These are phyloP conservation scores for Ogataea haglerorum DNA, from an alignment of 805 yeast genomes.

Conservation along the genomic window DNA sequence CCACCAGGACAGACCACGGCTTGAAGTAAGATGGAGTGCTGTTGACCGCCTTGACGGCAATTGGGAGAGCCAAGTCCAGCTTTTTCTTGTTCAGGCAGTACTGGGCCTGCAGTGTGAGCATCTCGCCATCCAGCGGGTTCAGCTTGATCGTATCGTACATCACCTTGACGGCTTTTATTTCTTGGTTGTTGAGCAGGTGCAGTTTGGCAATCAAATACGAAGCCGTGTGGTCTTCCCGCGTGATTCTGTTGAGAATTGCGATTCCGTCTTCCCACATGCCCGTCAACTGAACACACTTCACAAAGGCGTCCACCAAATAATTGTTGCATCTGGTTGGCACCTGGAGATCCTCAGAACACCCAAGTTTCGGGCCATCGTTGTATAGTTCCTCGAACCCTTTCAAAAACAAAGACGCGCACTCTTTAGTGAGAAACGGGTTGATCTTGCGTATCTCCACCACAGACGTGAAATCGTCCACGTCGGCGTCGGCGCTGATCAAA, in stretches of 20 bases:
- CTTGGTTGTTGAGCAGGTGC: constrained; percentile 52
- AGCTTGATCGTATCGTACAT: constrained; percentile 48
- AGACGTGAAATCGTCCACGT: constrained; percentile 58
- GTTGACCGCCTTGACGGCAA: constrained; percentile 63
- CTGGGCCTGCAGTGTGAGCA: constrained; percentile 54
- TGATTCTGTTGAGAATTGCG: constrained; percentile 52
- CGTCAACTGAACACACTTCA: constrained; percentile 61
- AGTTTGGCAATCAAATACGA: constrained; percentile 53
- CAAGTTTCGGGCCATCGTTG: constrained; percentile 61
- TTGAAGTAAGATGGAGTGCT: constrained; percentile 72
- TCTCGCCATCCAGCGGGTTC: constrained; percentile 53
- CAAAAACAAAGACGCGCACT: constrained; percentile 51
- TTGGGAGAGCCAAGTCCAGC: constrained; percentile 53
- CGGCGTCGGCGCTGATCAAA: constrained; percentile 65
- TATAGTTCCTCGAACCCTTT: constrained; percentile 65
- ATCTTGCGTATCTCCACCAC: constrained; percentile 82
- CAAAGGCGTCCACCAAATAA: constrained; percentile 71
- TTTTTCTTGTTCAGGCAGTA: constrained; percentile 52
- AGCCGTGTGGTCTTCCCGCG: constrained; percentile 53
- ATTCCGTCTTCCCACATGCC: constrained; percentile 61
- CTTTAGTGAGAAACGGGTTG: constrained; percentile 62
- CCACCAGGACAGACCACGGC: constrained; percentile 69
- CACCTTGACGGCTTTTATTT: constrained; percentile 52
- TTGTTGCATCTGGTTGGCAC: constrained; percentile 61
- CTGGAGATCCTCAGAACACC: constrained; percentile 64